phyloP scores from a whole-genome alignment of 2,329 filamentous ascomycete genomes.

The Cladosporium sp. region DNA sequence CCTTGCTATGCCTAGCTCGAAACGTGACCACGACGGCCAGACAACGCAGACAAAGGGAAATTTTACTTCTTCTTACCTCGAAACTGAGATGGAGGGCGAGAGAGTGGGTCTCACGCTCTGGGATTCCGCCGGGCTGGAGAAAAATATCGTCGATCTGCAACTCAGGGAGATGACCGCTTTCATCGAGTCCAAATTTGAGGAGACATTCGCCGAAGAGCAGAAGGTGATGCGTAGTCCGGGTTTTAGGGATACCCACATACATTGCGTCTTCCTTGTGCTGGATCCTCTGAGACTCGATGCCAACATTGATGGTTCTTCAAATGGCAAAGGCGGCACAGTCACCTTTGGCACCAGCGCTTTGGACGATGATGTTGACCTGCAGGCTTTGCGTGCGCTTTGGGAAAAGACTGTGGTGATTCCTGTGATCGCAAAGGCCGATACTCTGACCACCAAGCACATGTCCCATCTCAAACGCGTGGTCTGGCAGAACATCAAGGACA shows the following conservation, averaged over 20 bases:
- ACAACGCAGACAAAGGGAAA: conserved; percentile 32
- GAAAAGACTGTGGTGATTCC: conserved; percentile 94
- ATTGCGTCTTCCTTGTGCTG: conserved; percentile 87
- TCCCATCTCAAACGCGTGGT: conserved; percentile 83
- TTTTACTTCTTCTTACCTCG: conserved; percentile 84
- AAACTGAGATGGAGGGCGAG: conserved; percentile 91
- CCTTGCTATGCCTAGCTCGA: conserved; percentile 75
- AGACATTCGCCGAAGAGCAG: conserved; percentile 95
- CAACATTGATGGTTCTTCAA: conserved; percentile 43
- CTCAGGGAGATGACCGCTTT: conserved; percentile 87
- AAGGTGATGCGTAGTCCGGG: conserved; percentile 92
- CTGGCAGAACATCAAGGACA: conserved; percentile 79
- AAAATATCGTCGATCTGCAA: conserved; percentile 91
- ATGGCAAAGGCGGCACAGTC: conserved; percentile 29
- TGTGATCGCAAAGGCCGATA: conserved; percentile 94
- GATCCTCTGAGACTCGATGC: conserved; percentile 81
- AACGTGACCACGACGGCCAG: conserved; percentile 47
- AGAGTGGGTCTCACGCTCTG: conserved; percentile 88
- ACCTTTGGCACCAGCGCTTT: conserved; percentile 55
- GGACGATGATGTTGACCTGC: conserved; percentile 84
- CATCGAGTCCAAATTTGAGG: conserved; percentile 96
- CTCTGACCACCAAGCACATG: conserved; percentile 95
- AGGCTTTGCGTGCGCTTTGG: conserved; percentile 80
- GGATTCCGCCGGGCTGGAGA: conserved; percentile 94
- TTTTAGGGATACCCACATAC: conserved; percentile 92